A percentile compares a stretch with the other conserved stretches of the same genome.
Evolutionary conservation across 139 green algal species (phyloP).

Genomic region (Spirogloea muscicola): DNA sequence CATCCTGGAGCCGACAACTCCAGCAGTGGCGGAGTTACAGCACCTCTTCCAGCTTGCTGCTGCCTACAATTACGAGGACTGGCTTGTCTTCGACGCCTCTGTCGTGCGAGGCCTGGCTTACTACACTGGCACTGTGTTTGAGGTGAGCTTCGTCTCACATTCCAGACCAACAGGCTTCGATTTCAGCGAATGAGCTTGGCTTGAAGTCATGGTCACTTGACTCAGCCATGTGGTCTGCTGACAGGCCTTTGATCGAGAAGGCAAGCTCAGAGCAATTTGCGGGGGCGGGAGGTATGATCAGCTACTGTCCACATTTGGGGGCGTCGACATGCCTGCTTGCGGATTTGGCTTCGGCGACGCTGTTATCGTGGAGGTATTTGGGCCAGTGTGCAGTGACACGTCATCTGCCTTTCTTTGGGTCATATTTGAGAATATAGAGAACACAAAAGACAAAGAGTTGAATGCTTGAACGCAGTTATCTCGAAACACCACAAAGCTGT

Average conservation of each 20-base stretch:
- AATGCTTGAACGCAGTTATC: too few species aligned
- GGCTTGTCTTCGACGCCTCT: constrained; percentile 87
- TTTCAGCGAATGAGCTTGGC: too few species aligned
- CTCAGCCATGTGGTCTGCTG: background rate
- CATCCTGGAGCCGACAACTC: constrained; percentile 23
- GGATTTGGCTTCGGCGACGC: constrained; percentile 74
- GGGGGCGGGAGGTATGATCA: constrained; percentile 92
- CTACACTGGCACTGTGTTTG: constrained; percentile 84
- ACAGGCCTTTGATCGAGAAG: constrained; percentile 78
- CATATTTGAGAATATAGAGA: too few species aligned
- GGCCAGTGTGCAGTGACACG: too few species aligned
- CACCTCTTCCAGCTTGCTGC: constrained; percentile 78
- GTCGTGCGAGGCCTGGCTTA: constrained; percentile 95
- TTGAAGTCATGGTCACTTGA: too few species aligned
- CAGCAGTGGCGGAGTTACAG: constrained; percentile 71
- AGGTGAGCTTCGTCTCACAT: constrained; percentile 15
- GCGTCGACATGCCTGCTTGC: constrained; percentile 39
- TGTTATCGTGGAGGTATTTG: constrained; percentile 94
- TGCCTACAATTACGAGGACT: constrained; percentile 82
- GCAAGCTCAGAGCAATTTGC: constrained; percentile 89
- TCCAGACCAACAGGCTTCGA: background rate
- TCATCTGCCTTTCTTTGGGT: too few species aligned
- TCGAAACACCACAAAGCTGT: too few species aligned
- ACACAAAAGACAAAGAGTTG: too few species aligned
- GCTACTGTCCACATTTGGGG: constrained; percentile 70